Conservation (phyloP, 2,329 filamentous ascomycete species). For the Monosporascus sp. region DNA sequence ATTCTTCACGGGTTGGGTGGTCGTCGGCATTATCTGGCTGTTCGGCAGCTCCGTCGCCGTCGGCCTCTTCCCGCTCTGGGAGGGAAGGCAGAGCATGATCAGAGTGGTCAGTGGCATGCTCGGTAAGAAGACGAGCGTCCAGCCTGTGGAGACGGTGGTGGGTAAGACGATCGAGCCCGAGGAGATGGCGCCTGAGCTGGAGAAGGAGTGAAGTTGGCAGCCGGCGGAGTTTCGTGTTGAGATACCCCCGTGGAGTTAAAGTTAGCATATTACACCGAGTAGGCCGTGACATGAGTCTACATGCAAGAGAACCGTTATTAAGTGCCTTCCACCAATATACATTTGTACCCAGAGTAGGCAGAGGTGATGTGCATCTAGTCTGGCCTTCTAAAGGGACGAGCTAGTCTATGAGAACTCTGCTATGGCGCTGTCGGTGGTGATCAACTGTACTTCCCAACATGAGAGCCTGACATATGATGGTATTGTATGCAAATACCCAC, state of each 20-base stretch:
- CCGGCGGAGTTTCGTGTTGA: not conserved
- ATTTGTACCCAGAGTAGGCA: no score
- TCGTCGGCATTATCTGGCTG: constrained; percentile 71
- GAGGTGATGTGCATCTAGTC: no score
- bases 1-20: constrained; percentile 77
- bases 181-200: not conserved
- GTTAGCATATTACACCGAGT: not conserved
- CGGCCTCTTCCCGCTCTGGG: constrained; percentile 73
- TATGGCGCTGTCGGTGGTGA: no score
- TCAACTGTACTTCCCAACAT: no score
- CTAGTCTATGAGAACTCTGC: no score
- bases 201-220: constrained; percentile 2
- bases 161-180: constrained; percentile 2
- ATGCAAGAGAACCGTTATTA: no score
- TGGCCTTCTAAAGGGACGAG: no score
- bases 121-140: constrained; percentile 17
- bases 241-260: not conserved
- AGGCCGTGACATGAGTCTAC: no score
- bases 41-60: constrained; percentile 66
- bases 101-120: constrained; percentile 56
- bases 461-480: no score
- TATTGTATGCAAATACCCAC: no score
- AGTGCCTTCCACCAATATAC: no score
- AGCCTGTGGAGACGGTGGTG: constrained; percentile 1
- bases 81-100: constrained; percentile 62